Evolutionary conservation across 2,329 filamentous ascomycete genomes (phyloP), one percentile per base, ranked within the genome.

Genomic region (Colletotrichum cuscutae): DNA sequence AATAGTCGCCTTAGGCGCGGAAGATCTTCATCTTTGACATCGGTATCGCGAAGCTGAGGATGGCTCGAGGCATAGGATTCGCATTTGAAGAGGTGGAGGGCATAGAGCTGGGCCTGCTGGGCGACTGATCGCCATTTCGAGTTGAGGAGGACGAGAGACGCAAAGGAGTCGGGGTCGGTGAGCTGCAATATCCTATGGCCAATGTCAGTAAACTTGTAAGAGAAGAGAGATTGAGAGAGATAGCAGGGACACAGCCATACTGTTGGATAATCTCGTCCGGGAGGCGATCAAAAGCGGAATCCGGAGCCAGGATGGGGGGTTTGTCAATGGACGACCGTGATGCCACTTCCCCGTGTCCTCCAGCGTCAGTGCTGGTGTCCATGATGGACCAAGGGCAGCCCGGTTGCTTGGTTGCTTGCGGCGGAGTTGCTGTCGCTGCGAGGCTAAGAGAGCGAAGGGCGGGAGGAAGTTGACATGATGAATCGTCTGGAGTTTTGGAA

Each of bases 191-290:
- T 92, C 77, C 91, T 93, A 58, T 26, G n/a, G 32, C 24, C 57
- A 49, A 37, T 32, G 24, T 72, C 24, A 71, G 64, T 30, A 68
- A 66, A 19, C 1, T 9, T 19, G 42, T 9, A 13, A 9, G 30
- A 24, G 28, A 59, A 37, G 24, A 32, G 32, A 60, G 32, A 35
- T 35, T 35, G 32, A 35, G 15, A 22, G 22, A 37, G 64, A 35
- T 22, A 22, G 49, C 30, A 69, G 59, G 42, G 42, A 49, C 28
- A 32, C 13, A 30, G 63, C 82, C 89, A 81, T 82, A 93, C 91
- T 92, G 90, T 78, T 92, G 84, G 76, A 93, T 92, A 72, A 93
- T 93, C 80, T 93, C 91, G 80, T 92, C 89, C 6, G 91, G 91
- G 12, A 93, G 84, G 58, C 84, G 85, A 46, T 88, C 84, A 76